Evolutionary conservation across 805 yeast species (phyloP).

Genomic region (Wickerhamomyces rabaulensis): DNA sequence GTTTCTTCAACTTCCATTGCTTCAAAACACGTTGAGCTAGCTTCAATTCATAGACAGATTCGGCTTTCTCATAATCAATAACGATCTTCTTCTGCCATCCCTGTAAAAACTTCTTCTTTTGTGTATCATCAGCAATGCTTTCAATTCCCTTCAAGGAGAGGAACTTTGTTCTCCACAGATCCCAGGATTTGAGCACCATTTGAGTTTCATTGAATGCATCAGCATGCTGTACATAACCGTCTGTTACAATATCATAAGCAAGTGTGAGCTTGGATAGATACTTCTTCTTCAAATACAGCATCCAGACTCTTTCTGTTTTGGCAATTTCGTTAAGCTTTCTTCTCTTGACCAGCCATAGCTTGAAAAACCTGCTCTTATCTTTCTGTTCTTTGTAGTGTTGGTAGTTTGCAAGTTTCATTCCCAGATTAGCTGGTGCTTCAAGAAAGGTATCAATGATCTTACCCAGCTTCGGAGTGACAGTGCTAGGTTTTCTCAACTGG

Average conservation of each 20-base stretch:
- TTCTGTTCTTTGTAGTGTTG: slow-evolving; percentile 12
- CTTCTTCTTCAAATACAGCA: slow-evolving; percentile 14
- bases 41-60: slow-evolving; percentile 1
- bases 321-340: slow-evolving; percentile 14
- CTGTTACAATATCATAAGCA: slow-evolving; percentile 9
- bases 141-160: slow-evolving; percentile 6
- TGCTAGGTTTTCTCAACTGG: slow-evolving; percentile 8
- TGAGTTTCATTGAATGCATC: slow-evolving; percentile 12
- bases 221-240: slow-evolving; percentile 19
- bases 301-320: slow-evolving; percentile 15
- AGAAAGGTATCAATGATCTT: slow-evolving; percentile 18
- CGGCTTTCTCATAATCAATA: slow-evolving; percentile 1
- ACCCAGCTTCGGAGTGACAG: slow-evolving; percentile 8
- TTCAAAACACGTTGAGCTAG: slow-evolving; percentile 4
- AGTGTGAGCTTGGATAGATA: slow-evolving; percentile 7
- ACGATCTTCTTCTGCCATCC: slow-evolving; percentile 13
- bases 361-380: slow-evolving; percentile 3
- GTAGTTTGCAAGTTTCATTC: slow-evolving; percentile 21
- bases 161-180: slow-evolving; percentile 16
- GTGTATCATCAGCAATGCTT: slow-evolving; percentile 11
- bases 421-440: slow-evolving; percentile 17
- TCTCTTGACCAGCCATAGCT: slow-evolving; percentile 17
- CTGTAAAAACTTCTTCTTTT: slow-evolving; percentile 10
- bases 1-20: slow-evolving; percentile 9
- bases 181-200: slow-evolving; percentile 12